Evolutionary conservation across 83 land plant genomes (phyloP).

Genomic region (Picea abies): DNA sequence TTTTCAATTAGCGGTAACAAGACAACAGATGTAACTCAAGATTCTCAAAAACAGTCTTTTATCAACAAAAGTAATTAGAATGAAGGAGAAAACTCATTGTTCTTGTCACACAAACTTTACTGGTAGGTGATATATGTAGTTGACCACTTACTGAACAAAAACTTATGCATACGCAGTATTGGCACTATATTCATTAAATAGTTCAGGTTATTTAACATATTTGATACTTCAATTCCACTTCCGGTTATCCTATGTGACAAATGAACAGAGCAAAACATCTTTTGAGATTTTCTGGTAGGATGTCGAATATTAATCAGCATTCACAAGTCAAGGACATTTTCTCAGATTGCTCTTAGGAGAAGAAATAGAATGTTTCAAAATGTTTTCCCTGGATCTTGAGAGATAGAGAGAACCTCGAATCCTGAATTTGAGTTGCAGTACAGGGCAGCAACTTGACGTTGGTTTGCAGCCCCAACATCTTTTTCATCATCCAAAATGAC

Average conservation of each 20-base stretch:
- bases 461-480: conserved; percentile 94
- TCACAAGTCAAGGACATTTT: not conserved
- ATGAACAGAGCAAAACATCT: not conserved
- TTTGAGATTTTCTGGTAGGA: not conserved
- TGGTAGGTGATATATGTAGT: no score
- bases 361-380: not conserved
- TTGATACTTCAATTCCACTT: no score
- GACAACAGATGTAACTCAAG: no score
- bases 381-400: not conserved
- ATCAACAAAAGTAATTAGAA: no score
- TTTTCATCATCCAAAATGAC: conserved; percentile 56
- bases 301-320: not conserved
- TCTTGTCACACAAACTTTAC: no score
- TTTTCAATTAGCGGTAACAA: no score
- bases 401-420: conserved; percentile 70
- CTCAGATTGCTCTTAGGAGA: not conserved
- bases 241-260: not conserved
- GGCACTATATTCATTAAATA: no score
- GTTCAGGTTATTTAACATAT: no score
- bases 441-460: conserved; percentile 80
- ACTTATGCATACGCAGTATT: no score
- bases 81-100: no score
- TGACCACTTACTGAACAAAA: no score
- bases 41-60: no score
- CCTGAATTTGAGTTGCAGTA: conserved; percentile 86